A percentile compares a stretch with the other conserved stretches of the same genome.
phyloP scores from a whole-genome alignment of 2,329 filamentous ascomycete genomes.

The Diaporthe longicolla region DNA sequence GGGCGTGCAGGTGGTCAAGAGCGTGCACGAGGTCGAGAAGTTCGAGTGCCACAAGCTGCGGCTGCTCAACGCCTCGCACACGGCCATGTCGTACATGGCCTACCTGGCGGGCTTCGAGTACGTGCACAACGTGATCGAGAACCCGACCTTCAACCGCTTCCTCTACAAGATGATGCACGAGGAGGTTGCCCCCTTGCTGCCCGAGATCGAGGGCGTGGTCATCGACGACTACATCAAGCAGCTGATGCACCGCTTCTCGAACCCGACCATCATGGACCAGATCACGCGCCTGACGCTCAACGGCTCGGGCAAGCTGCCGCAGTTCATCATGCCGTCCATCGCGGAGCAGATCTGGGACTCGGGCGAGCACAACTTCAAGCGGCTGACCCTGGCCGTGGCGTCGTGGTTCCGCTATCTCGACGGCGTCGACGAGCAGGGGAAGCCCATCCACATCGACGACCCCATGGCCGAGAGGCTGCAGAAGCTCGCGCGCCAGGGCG shows the following conservation, averaged over 20 bases:
- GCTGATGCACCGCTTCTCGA: conserved; percentile 68
- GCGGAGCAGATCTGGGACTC: conserved; percentile 62
- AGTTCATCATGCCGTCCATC: conserved; percentile 64
- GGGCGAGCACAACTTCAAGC: conserved; percentile 58
- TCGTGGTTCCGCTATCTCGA: conserved; percentile 67
- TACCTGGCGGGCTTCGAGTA: conserved; percentile 67
- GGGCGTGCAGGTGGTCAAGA: conserved; percentile 65
- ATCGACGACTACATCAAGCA: conserved; percentile 67
- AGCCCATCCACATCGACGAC: conserved; percentile 59
- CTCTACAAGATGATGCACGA: conserved; percentile 69
- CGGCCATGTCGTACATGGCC: conserved; percentile 65
- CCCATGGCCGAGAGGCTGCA: conserved; percentile 56
- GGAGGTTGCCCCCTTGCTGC: conserved; percentile 67
- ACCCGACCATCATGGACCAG: conserved; percentile 70
- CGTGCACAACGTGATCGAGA: conserved; percentile 67
- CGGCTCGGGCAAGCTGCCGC: conserved; percentile 68
- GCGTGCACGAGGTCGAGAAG: conserved; percentile 66
- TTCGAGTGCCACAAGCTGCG: conserved; percentile 71
- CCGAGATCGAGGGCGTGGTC: conserved; percentile 63
- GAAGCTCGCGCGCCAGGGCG: conserved; percentile 58
- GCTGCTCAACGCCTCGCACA: conserved; percentile 67
- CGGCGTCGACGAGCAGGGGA: conserved; percentile 64
- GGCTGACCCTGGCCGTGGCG: conserved; percentile 63
- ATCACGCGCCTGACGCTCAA: conserved; percentile 65
- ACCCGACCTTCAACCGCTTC: conserved; percentile 62